Base-by-base conservation (phyloP, 495 filamentous ascomycete species). In the Hypoxylon fragiforme region DNA sequence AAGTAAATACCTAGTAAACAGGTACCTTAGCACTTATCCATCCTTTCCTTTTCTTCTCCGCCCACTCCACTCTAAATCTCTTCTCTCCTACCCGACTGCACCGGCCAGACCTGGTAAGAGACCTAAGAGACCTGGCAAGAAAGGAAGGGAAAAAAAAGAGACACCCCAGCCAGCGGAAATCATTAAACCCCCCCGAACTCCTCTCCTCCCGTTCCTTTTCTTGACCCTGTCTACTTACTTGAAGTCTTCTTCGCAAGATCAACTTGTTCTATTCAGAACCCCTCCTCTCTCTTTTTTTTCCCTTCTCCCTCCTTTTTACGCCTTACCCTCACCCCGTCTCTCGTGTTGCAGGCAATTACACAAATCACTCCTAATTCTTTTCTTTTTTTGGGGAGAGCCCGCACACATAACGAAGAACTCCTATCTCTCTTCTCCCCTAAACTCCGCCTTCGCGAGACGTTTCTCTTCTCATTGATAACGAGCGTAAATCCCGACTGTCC, bases 181-280 rank as follows among this genome's bases (percentile, higher is more conserved):
- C 62, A 65, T 68, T 68, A 68, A 67, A 64, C 24, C 60, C 65
- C 62, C 65, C 65, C 65, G 30, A 62, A 65, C 42, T 57, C 52
- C 53, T 54, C 50, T 45, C 60, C 44, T 51, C 55, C 52, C 51
- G 51, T 55, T 51, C 9, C 24, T 60, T 57, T 45, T 65, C 57
- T 63, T 56, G 55, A 63, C 59, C 60, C 48, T 65, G 53, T 62
- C 51, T 61, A 54, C 60, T 65, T 66, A 56, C 24, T 28, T 28
- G 24, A 28, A 57, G 55, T 52, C 50, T 50, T 61, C 57, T 67
- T 57, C 52, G 58, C 48, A 62, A 61, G 50, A 66, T 63, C 60
- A 59, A n/a, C 21, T 66, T 64, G 56, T 66, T 66, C 60, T 63
- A 54, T 68, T 66, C 57, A 59, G 60, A 56, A 66, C 65, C 63